Evolutionary conservation across 352 stramenopile species (phyloP).

Genomic region (Phytophthora fragariaefolia): DNA sequence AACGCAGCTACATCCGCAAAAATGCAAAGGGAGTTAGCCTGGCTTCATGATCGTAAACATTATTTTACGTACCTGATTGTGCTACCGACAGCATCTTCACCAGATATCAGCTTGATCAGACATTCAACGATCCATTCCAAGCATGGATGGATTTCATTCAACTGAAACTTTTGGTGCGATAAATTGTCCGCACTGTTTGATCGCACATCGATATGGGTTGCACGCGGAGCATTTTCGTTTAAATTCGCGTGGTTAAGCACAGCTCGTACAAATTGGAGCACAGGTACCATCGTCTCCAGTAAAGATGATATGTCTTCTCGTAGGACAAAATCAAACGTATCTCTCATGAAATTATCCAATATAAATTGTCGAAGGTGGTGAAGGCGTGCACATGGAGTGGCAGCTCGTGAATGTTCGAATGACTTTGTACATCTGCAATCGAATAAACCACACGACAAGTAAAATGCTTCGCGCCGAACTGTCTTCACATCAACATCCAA

Average conservation of each 20-base stretch:
- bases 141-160: constrained; percentile 34
- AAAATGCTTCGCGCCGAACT: constrained; percentile 81
- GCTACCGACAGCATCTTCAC: constrained; percentile 34
- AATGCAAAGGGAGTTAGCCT: constrained; percentile 9
- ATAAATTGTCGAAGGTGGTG: constrained; percentile 66
- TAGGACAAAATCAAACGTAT: constrained; percentile 49
- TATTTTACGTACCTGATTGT: constrained; percentile 28
- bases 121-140: constrained; percentile 50
- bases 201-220: not conserved
- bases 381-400: constrained; percentile 28
- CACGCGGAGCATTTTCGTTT: constrained; percentile 25
- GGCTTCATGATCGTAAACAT: not conserved
- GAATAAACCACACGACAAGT: constrained; percentile 77
- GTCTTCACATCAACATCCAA: constrained; percentile 46
- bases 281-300: constrained; percentile 68
- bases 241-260: constrained; percentile 74
- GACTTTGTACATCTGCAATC: constrained; percentile 65
- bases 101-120: constrained; percentile 37
- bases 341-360: constrained; percentile 57
- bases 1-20: constrained; percentile 57
- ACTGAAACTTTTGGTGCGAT: constrained; percentile 31
- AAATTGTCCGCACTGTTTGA: too few relatives aligned
- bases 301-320: constrained; percentile 35
- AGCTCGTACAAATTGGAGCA: constrained; percentile 72
- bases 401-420: constrained; percentile 61